These are phyloP conservation scores for Mucor lusitanicus DNA, from an alignment of 371 early-diverging fungal genomes.

Conservation along the genomic window DNA sequence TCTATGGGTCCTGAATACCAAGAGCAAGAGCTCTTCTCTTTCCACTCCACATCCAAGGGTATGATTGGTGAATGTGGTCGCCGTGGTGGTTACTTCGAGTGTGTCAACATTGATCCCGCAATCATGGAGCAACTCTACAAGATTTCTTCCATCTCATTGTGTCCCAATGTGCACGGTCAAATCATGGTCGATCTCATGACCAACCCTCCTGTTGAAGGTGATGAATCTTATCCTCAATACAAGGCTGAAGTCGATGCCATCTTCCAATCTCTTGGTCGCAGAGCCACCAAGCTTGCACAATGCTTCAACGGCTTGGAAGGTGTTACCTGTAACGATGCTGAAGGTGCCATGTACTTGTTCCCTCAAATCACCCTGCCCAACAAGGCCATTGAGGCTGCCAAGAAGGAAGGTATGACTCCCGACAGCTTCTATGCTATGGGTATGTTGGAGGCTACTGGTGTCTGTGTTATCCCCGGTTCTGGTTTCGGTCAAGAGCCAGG, in stretches of 20 bases:
- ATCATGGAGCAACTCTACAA: constrained; percentile 90
- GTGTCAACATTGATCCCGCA: constrained; percentile 73
- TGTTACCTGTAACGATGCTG: constrained; percentile 84
- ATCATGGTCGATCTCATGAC: constrained; percentile 93
- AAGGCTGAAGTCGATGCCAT: constrained; percentile 73
- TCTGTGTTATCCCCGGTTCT: constrained; percentile 67
- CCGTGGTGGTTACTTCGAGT: constrained; percentile 97
- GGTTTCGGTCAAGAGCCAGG: constrained; percentile 92
- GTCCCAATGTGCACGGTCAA: constrained; percentile 88
- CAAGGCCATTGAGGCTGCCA: constrained; percentile 79
- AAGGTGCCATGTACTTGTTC: constrained; percentile 97
- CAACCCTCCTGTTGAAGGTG: constrained; percentile 87
- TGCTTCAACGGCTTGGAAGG: constrained; percentile 86
- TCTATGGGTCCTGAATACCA: constrained; percentile 50
- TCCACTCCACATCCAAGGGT: constrained; percentile 97
- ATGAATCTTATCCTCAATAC: constrained; percentile 77
- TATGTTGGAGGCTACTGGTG: constrained; percentile 91
- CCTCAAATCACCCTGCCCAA: constrained; percentile 77
- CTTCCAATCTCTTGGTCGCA: constrained; percentile 79
- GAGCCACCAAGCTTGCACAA: constrained; percentile 74
- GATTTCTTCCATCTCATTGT: constrained; percentile 88
- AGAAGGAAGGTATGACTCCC: constrained; percentile 63
- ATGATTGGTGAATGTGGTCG: constrained; percentile 98
- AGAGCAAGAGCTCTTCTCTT: constrained; percentile 85
- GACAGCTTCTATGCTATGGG: constrained; percentile 90